Evolutionary conservation across 768 basidiomycete genomes (phyloP).

Genomic region (Mycena amicta): DNA sequence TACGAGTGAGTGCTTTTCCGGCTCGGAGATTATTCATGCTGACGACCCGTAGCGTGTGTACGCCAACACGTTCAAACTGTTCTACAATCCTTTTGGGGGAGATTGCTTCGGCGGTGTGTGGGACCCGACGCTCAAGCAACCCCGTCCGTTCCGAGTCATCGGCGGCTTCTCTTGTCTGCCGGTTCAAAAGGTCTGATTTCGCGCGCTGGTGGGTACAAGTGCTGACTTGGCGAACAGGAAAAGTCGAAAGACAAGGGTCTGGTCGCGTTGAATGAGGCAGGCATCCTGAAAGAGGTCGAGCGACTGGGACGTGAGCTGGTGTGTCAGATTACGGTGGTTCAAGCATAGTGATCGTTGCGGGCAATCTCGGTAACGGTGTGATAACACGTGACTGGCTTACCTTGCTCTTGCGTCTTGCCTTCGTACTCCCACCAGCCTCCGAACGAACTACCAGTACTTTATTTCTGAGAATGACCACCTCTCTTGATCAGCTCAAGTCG

Average conservation of each 20-base stretch:
- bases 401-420: too few relatives aligned
- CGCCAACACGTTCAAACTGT: slow-evolving; percentile 76
- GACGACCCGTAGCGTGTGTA: slow-evolving; percentile 58
- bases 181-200: slow-evolving; percentile 40
- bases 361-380: background rate
- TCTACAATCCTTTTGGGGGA: slow-evolving; percentile 84
- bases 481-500: slow-evolving; percentile 83
- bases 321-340: slow-evolving; percentile 42
- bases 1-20: slow-evolving; percentile 55
- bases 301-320: slow-evolving; percentile 74
- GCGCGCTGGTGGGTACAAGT: background rate
- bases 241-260: slow-evolving; percentile 58
- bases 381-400: too few relatives aligned
- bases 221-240: slow-evolving; percentile 32
- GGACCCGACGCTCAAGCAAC: slow-evolving; percentile 69
- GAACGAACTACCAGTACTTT: too few relatives aligned
- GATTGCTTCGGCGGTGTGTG: slow-evolving; percentile 80
- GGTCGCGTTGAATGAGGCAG: slow-evolving; percentile 67
- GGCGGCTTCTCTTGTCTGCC: slow-evolving; percentile 80
- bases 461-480: slow-evolving; percentile 86
- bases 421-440: too few relatives aligned
- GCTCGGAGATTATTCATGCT: slow-evolving; percentile 6
- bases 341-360: slow-evolving; percentile 7
- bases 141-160: slow-evolving; percentile 76
- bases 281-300: slow-evolving; percentile 74